Base-by-base conservation (phyloP, 441 rosid genomes). In the Omphalea diandra region DNA sequence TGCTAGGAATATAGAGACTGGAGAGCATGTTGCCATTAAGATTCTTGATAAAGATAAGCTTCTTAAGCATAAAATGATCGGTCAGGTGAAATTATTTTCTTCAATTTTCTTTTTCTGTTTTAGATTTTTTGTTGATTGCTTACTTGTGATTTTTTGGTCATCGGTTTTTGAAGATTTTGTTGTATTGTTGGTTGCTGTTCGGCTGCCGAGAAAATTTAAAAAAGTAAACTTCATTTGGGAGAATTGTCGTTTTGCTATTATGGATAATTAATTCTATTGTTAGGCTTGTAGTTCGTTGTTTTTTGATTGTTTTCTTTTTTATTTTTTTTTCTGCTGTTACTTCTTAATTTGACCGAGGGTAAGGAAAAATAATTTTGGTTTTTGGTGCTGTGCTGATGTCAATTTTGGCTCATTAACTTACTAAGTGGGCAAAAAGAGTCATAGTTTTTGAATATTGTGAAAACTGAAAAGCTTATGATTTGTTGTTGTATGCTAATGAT, bases 1-100 rank as follows among this genome's bases (percentile, higher is more conserved):
- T 74, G 98, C 98, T 1, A 84, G 83, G 78, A 90, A 89, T 60
- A 47, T 68, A 5, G 93, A 84, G 74, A 93, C 87, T 1, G 90
- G 86, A 7, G 97, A 93, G 22, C 67, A 82, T 62, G 97, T 95
- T 0, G 99, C 99, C 4, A 87, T 95, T 66, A 95, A 95, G 79
- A 86, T 95, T 67, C 91, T 95, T 1, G 95, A 95, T 49, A 95
- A 95, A 75, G 98, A 95, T 68, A 95, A 93, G 71, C 87, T 95
- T 65, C 73, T 88, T 47, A 93, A 86, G 74, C 90, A 86, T 72
- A 95, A 93, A 72, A 95, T 93, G 97, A 93, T 95, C 70, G 88
- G 84, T 72, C 98, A 90, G 94, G 99, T 92, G 68, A n/a, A n/a
- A n/a, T n/a, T n/a, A n/a, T n/a, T n/a, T 46, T 1, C 7, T 9